phyloP scores from a whole-genome alignment of 2,329 filamentous ascomycete genomes.

The Ceratocystis eucalypticola region DNA sequence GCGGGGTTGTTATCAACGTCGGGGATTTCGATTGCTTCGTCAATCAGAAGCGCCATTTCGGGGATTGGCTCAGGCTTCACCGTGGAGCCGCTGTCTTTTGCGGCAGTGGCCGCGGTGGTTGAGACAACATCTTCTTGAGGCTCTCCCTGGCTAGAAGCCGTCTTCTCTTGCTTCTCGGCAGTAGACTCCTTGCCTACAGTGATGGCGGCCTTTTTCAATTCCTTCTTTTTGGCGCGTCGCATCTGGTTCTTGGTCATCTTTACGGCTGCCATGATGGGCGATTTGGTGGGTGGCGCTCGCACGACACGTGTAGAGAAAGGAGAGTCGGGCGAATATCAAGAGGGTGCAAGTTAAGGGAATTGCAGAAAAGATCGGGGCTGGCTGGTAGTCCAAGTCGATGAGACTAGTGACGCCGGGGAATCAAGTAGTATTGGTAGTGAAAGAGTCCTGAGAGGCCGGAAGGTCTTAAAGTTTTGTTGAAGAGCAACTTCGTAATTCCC shows the following conservation, averaged over 20 bases:
- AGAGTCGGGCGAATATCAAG: background rate
- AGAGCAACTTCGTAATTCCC: background rate
- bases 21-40: slow-evolving; percentile 29
- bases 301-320: background rate
- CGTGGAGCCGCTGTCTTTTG: background rate
- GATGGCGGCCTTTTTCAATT: slow-evolving; percentile 53
- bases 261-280: slow-evolving; percentile 42
- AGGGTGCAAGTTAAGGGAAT: background rate
- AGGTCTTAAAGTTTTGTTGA: too few species aligned
- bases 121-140: slow-evolving; percentile 14
- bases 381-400: background rate
- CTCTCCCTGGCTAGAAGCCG: background rate
- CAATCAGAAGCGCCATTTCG: slow-evolving; percentile 8
- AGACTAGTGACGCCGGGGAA: background rate
- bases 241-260: slow-evolving; percentile 92
- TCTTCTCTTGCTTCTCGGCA: background rate
- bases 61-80: slow-evolving; percentile 13
- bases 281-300: background rate
- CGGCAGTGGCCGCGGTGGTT: background rate
- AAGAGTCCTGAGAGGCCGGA: too few species aligned
- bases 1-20: slow-evolving; percentile 52
- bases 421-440: too few species aligned
- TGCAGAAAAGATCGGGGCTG: background rate
- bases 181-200: background rate
- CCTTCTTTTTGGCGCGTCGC: slow-evolving; percentile 87